Evolutionary conservation across 805 yeast genomes (phyloP).

Genomic region (Wickerhamomyces hampshirensis): DNA sequence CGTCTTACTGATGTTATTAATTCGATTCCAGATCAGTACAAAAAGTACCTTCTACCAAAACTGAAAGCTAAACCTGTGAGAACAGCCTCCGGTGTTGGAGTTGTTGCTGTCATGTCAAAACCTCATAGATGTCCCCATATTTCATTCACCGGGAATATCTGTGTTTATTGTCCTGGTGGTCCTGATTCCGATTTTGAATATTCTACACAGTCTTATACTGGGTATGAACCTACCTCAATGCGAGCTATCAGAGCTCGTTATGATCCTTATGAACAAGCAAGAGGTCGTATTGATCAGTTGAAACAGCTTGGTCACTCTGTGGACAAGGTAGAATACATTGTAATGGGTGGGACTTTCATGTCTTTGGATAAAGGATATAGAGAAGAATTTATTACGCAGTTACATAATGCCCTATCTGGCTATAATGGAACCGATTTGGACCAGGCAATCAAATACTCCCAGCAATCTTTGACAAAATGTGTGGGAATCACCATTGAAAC

Average conservation of each 20-base stretch:
- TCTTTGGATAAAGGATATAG: conserved; percentile 85
- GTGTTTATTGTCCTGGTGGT: conserved; percentile 99
- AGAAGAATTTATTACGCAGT: conserved; percentile 79
- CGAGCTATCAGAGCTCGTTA: conserved; percentile 98
- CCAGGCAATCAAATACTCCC: conserved; percentile 87
- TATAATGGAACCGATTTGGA: conserved; percentile 81
- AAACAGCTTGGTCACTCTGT: conserved; percentile 94
- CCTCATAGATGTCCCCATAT: conserved; percentile 99
- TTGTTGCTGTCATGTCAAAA: conserved; percentile 98
- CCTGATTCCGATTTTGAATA: conserved; percentile 98
- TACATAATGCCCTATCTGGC: conserved; percentile 95
- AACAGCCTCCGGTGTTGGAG: conserved; percentile 98
- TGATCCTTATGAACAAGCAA: conserved; percentile 97
- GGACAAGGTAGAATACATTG: conserved; percentile 94
- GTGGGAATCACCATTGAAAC: conserved; percentile 98
- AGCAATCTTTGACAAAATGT: conserved; percentile 92
- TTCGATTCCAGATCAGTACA: conserved; percentile 94
- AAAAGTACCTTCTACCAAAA: conserved; percentile 85
- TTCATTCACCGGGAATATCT: conserved; percentile 96
- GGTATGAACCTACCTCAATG: conserved; percentile 98
- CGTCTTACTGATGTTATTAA: conserved; percentile 90
- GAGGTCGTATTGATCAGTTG: conserved; percentile 95
- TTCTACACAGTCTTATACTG: conserved; percentile 96
- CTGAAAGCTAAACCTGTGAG: conserved; percentile 98
- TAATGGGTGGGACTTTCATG: conserved; percentile 99